A percentile compares a stretch with the other conserved stretches of the same genome.
phyloP scores from a whole-genome alignment of 148 eudicot genomes.

The Rhododendron simsii region DNA sequence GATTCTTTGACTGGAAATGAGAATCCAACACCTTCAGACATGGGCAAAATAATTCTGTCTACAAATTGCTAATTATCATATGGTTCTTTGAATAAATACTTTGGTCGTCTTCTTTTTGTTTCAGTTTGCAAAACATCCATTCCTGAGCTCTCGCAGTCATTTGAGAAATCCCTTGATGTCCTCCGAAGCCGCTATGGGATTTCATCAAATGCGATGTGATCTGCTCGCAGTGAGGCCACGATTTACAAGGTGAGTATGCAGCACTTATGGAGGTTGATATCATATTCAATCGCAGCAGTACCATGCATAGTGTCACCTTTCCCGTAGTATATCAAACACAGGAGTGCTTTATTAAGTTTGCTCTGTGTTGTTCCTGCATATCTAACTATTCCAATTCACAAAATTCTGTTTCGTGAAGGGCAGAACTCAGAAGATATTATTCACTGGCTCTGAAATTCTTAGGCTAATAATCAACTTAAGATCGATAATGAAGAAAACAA shows the following conservation, averaged over 20 bases:
- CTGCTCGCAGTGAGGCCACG: not conserved
- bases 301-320: not conserved
- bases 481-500: not conserved
- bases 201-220: constrained; percentile 24
- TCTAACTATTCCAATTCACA: not conserved
- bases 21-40: not conserved
- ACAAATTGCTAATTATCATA: not conserved
- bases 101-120: not conserved
- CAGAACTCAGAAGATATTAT: not conserved
- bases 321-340: not conserved
- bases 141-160: constrained; percentile 60
- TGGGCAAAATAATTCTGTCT: not conserved
- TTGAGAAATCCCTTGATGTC: constrained; percentile 59
- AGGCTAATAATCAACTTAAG: not conserved
- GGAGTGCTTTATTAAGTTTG: not conserved
- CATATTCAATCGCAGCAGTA: not conserved
- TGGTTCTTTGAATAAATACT: not conserved
- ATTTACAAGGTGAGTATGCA: not conserved
- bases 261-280: not conserved
- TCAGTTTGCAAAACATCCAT: constrained; percentile 70
- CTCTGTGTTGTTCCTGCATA: not conserved
- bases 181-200: constrained; percentile 59
- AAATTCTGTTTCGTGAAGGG: not conserved
- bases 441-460: not conserved
- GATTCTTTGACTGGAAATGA: not conserved